These are phyloP conservation scores for Podospora pseudopauciseta DNA, from an alignment of 495 filamentous ascomycete genomes.

Conservation along the genomic window DNA sequence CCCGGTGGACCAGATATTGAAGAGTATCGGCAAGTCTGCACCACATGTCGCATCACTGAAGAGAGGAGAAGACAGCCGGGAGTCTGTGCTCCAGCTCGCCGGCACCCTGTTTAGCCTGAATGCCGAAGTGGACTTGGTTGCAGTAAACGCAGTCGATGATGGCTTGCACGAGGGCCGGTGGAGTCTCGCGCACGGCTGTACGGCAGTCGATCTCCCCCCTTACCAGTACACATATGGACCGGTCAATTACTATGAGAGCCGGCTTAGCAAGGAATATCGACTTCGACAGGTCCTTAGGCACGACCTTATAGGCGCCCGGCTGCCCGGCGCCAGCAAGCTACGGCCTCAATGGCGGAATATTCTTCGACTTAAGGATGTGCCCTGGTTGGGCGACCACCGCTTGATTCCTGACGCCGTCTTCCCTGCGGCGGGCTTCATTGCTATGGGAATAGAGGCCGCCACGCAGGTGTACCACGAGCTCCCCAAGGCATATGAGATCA, in stretches of 20 bases:
- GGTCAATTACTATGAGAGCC: constrained; percentile 37
- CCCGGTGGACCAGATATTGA: constrained; percentile 45
- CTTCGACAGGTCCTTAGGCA: constrained; percentile 31
- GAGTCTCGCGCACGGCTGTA: not conserved
- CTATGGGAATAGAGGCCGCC: constrained; percentile 48
- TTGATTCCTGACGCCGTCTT: constrained; percentile 41
- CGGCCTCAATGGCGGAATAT: constrained; percentile 43
- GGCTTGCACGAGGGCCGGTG: no score
- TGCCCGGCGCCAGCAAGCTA: constrained; percentile 25
- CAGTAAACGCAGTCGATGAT: not conserved
- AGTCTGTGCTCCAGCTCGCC: constrained; percentile 33
- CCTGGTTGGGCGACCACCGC: constrained; percentile 45
- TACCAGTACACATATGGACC: constrained; percentile 46
- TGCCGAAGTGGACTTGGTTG: constrained; percentile 4
- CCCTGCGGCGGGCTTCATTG: constrained; percentile 48
- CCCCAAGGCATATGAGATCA: not conserved
- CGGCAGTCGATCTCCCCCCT: constrained; percentile 41
- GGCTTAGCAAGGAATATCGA: constrained; percentile 39
- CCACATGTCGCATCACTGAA: constrained; percentile 37
- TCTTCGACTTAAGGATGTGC: constrained; percentile 34
- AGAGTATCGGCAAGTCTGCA: constrained; percentile 17
- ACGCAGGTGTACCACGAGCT: not conserved
- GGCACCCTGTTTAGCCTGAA: constrained; percentile 36
- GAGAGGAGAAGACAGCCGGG: constrained; percentile 34
- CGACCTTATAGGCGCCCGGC: constrained; percentile 43